Base-by-base conservation (phyloP, 2,329 filamentous ascomycete species). In the Aspergillus niger region DNA sequence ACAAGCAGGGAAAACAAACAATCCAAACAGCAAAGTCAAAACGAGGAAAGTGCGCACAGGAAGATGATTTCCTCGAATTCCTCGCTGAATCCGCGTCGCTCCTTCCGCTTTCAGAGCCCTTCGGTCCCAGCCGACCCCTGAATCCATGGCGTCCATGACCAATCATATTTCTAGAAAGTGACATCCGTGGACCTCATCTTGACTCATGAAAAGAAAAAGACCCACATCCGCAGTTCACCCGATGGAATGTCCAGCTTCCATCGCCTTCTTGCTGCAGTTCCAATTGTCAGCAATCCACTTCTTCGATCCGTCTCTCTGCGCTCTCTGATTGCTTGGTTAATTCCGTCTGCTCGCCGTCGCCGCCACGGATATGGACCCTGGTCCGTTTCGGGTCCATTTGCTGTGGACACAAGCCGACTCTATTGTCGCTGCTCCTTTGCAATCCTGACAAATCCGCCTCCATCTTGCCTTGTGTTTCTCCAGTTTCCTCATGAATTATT, bases 321-420 rank as follows among this genome's bases (percentile, higher is more conserved):
- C 17, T 24, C 20, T 53, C 47, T 54, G 60, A 62, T 62, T 62
- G 60, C 56, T 39, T 38, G 52, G 60, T 59, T 62, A 56, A 59
- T 57, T 62, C 60, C 60, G 60, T 59, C 44, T 48, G 7, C n/a
- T 51, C 32, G 43, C 20, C 44, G 43, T 13, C 20, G 11, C 43
- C 22, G 43, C 43, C 20, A 44, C 41, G 41, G 20, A 44, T 20
- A 53, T 57, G 54, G 48, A 60, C 58, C 58, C 58, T 57, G 41
- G 47, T n/a, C 5, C 44, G 22, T 26, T 49, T n/a, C 10, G 6
- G 13, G 39, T 20, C 39, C 39, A 43, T 43, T 43, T 17, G 15
- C 7, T 6, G 20, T 44, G 41, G 41, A 11, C n/a, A 10, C 22
- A 22, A 17, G 17, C n/a, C 41, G 41, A 17, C n/a, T n/a, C 39